Conservation (phyloP, 768 basidiomycete species). For the Hygrophorus pudorinus region DNA sequence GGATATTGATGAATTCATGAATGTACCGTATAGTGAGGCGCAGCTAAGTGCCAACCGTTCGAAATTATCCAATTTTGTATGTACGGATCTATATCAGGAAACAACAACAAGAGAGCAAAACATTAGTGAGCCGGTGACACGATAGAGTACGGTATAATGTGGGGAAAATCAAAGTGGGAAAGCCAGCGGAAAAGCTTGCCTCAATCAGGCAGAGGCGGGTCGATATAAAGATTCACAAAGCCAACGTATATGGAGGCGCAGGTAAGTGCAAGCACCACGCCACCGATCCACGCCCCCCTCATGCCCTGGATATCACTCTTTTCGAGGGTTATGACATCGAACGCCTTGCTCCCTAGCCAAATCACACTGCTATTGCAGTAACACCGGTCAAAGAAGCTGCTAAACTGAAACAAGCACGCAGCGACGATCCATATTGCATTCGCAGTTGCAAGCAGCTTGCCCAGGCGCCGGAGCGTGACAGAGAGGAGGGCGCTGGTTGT, state of each 20-base stretch:
- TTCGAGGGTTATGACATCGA: slow-evolving; percentile 17
- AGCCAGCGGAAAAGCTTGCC: no score
- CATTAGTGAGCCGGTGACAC: no score
- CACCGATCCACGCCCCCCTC: slow-evolving; percentile 27
- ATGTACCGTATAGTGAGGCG: no score
- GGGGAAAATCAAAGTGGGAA: no score
- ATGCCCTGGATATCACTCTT: slow-evolving; percentile 16
- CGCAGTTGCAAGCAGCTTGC: slow-evolving; percentile 18
- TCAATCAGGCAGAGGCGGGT: slow-evolving; percentile 12
- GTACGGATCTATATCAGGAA: no score
- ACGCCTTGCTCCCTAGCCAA: slow-evolving; percentile 17
- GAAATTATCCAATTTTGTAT: no score
- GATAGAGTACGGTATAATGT: no score
- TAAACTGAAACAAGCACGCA: slow-evolving; percentile 23
- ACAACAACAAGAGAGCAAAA: no score
- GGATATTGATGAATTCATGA: no score
- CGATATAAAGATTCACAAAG: slow-evolving; percentile 18
- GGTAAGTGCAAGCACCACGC: slow-evolving; percentile 18
- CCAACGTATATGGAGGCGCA: slow-evolving; percentile 17
- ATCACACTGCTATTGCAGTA: slow-evolving; percentile 28
- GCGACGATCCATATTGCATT: slow-evolving; percentile 24
- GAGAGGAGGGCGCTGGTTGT: slow-evolving; percentile 10
- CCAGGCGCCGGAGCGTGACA: slow-evolving; percentile 19
- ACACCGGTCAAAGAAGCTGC: slow-evolving; percentile 23
- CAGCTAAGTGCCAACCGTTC: no score